phyloP scores from a whole-genome alignment of 31 red algal species.

The Bonnemaisonia californica region DNA sequence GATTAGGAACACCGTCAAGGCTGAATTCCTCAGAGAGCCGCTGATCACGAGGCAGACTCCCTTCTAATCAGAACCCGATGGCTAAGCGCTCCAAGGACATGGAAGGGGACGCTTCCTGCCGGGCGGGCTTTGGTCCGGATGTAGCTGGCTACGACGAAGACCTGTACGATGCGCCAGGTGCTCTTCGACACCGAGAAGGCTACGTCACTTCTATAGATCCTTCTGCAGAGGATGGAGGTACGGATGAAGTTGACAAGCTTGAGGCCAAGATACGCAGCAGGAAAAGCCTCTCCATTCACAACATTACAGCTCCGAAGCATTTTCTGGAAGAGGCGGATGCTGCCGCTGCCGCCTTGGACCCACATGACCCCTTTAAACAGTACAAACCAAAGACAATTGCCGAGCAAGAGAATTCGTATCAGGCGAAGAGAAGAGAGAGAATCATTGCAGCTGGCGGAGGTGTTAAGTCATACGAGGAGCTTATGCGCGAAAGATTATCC shows the following conservation, averaged over 20 bases:
- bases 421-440: conserved; percentile 32
- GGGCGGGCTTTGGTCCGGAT: conserved; percentile 50
- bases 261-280: background rate
- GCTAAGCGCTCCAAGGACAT: background rate
- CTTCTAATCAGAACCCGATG: background rate
- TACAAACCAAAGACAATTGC: conserved; percentile 57
- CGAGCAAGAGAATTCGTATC: conserved; percentile 55
- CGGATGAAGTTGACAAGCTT: conserved; percentile 6
- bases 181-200: conserved; percentile 24
- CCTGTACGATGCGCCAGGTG: conserved; percentile 30
- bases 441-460: background rate
- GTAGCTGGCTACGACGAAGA: conserved; percentile 58
- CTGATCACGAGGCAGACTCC: too few species aligned
- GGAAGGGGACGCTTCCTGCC: background rate
- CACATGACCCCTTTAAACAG: conserved; percentile 61
- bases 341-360: conserved; percentile 38
- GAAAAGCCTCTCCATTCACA: background rate
- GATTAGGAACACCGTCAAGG: too few species aligned
- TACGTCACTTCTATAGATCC: conserved; percentile 64
- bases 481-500: background rate
- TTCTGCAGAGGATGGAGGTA: background rate
- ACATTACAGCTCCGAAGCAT: conserved; percentile 56
- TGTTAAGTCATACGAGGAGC: background rate
- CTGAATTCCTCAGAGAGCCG: too few species aligned
- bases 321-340: conserved; percentile 68